These are phyloP conservation scores for Colletotrichum sp. DNA, from an alignment of 2,329 filamentous ascomycete species.

Conservation along the genomic window DNA sequence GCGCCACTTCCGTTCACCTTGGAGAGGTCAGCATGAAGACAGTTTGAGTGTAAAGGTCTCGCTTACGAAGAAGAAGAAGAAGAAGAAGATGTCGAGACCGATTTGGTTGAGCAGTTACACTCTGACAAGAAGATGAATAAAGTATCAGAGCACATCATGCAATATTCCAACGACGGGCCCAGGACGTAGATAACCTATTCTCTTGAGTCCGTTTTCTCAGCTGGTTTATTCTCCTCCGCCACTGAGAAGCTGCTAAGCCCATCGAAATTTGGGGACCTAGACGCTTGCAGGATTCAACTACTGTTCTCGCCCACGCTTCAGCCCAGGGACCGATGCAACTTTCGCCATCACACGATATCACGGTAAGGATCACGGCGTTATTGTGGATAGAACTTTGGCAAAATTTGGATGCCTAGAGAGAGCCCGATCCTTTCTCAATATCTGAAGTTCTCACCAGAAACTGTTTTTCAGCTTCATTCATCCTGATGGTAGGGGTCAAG, in stretches of 20 bases:
- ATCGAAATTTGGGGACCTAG: rapidly evolving
- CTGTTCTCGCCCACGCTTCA: background rate
- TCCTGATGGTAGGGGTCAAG: background rate
- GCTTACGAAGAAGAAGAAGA: background rate
- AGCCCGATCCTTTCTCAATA: background rate
- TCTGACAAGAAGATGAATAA: background rate
- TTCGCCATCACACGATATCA: background rate
- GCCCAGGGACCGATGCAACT: background rate
- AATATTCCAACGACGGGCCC: rapidly evolving
- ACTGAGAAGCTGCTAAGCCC: background rate
- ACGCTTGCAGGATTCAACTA: background rate
- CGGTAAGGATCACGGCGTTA: background rate
- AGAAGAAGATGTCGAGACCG: background rate
- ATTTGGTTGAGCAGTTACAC: background rate
- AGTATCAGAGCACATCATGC: background rate
- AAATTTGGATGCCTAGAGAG: background rate
- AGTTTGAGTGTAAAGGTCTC: rapidly evolving
- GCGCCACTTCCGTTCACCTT: background rate
- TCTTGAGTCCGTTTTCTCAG: rapidly evolving
- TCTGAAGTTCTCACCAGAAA: background rate
- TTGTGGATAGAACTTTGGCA: background rate
- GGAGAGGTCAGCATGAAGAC: background rate
- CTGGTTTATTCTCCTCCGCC: background rate
- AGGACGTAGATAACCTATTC: background rate
- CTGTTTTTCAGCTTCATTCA: background rate